A percentile compares a stretch with the other conserved stretches of the same genome.
These are phyloP conservation scores for Mitragyna speciosa DNA, from an alignment of 257 asterid genomes.

Conservation along the genomic window DNA sequence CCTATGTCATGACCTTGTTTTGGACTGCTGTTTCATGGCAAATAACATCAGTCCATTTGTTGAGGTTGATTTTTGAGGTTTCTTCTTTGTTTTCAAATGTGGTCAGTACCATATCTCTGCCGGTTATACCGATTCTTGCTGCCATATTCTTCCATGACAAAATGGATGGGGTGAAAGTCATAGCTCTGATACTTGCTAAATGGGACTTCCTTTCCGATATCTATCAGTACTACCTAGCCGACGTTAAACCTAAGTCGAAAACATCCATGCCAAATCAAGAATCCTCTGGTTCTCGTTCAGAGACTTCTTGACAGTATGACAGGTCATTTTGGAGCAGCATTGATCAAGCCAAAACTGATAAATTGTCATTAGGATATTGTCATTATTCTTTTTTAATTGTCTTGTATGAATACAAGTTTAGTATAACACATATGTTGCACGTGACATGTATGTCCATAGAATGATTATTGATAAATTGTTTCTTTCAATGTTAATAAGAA, in stretches of 20 bases:
- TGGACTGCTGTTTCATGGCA: constrained; percentile 42
- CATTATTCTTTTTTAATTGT: too few relatives aligned
- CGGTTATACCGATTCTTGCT: constrained; percentile 38
- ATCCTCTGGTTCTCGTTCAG: neutral
- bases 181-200: constrained; percentile 38
- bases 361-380: too few relatives aligned
- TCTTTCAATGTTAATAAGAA: too few relatives aligned
- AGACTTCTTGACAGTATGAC: neutral
- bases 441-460: too few relatives aligned
- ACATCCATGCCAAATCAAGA: constrained; percentile 9
- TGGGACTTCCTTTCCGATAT: constrained; percentile 43
- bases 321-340: too few relatives aligned
- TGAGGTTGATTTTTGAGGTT: constrained; percentile 41
- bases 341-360: neutral
- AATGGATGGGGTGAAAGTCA: constrained; percentile 42
- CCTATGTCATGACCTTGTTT: too few relatives aligned
- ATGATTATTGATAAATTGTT: too few relatives aligned
- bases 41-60: constrained; percentile 26
- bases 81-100: constrained; percentile 42
- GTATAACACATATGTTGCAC: too few relatives aligned
- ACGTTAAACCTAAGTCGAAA: constrained; percentile 19
- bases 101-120: constrained; percentile 33
- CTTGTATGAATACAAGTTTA: too few relatives aligned
- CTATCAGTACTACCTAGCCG: constrained; percentile 45
- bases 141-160: constrained; percentile 38